phyloP scores from a whole-genome alignment of 768 basidiomycete genomes.

The Boletus pseudo-olivaceus region DNA sequence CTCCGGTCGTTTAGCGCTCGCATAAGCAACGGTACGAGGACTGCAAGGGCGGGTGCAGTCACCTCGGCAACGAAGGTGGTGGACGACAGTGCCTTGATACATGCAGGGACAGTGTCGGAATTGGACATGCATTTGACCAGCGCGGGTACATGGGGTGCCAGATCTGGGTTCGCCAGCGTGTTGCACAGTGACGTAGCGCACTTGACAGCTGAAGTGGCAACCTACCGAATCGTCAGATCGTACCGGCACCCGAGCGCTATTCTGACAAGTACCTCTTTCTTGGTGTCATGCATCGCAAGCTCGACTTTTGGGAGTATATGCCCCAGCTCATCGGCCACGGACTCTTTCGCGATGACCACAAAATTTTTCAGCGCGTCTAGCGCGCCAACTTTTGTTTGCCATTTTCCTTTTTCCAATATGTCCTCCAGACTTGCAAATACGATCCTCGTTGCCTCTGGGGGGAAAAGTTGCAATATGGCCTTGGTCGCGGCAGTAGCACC shows the following conservation, averaged over 20 bases:
- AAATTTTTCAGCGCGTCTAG: constrained; percentile 81
- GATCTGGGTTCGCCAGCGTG: constrained; percentile 91
- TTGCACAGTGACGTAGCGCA: constrained; percentile 85
- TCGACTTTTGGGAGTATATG: constrained; percentile 83
- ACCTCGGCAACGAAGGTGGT: constrained; percentile 98
- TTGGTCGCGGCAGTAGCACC: constrained; percentile 82
- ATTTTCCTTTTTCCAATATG: constrained; percentile 83
- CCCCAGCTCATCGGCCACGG: constrained; percentile 81
- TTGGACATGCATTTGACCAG: constrained; percentile 95
- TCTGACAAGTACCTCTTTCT: constrained; percentile 64
- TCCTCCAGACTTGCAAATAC: constrained; percentile 68
- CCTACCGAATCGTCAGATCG: constrained; percentile 42
- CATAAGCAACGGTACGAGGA: constrained; percentile 85
- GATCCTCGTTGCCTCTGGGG: constrained; percentile 72
- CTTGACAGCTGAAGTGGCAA: constrained; percentile 82
- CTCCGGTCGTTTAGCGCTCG: constrained; percentile 94
- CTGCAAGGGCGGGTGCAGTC: constrained; percentile 92
- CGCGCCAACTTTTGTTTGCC: constrained; percentile 92
- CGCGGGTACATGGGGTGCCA: constrained; percentile 80
- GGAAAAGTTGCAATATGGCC: constrained; percentile 77
- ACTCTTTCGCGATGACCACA: constrained; percentile 62
- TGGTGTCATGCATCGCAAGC: constrained; percentile 93
- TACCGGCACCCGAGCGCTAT: constrained; percentile 10
- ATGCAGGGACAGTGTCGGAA: constrained; percentile 81
- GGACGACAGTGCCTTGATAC: constrained; percentile 92